phyloP scores from a whole-genome alignment of 2,329 filamentous ascomycete species.

The Neofusicoccum kwambonambiense region DNA sequence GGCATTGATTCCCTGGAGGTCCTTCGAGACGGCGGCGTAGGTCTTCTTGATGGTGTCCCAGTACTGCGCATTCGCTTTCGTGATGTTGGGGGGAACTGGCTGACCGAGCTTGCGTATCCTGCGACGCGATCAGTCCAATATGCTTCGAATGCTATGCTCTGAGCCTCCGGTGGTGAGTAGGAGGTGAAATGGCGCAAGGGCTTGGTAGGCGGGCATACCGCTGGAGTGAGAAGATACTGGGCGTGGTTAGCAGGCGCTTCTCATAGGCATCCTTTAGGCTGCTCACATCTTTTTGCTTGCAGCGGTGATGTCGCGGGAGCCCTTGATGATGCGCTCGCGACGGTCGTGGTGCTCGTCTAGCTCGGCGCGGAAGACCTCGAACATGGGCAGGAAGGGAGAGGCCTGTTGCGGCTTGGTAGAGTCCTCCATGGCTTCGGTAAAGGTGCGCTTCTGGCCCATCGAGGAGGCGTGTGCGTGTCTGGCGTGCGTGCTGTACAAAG shows the following conservation, averaged over 20 bases:
- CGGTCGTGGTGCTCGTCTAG: constrained; percentile 94
- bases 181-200: not conserved
- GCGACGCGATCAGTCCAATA: constrained; percentile 7
- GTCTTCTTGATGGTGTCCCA: constrained; percentile 69
- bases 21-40: constrained; percentile 66
- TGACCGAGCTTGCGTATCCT: constrained; percentile 63
- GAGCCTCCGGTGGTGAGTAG: too few relatives aligned
- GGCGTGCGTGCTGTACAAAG: not conserved
- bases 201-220: constrained; percentile 49
- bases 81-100: constrained; percentile 65
- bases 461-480: not conserved
- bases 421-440: constrained; percentile 37
- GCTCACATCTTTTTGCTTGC: constrained; percentile 93
- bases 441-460: constrained; percentile 35
- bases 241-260: not conserved
- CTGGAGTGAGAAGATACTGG: constrained; percentile 80
- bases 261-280: not conserved
- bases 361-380: constrained; percentile 80
- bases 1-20: constrained; percentile 75
- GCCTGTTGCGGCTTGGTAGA: constrained; percentile 29
- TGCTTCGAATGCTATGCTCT: not conserved
- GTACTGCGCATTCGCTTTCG: constrained; percentile 67
- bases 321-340: constrained; percentile 85
- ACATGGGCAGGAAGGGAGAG: constrained; percentile 65
- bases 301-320: constrained; percentile 86